Percentiles rank a stretch among this genome's conserved stretches.
phyloP scores from a whole-genome alignment of 176 grass and related monocot genomes.

The Chloris gayana region DNA sequence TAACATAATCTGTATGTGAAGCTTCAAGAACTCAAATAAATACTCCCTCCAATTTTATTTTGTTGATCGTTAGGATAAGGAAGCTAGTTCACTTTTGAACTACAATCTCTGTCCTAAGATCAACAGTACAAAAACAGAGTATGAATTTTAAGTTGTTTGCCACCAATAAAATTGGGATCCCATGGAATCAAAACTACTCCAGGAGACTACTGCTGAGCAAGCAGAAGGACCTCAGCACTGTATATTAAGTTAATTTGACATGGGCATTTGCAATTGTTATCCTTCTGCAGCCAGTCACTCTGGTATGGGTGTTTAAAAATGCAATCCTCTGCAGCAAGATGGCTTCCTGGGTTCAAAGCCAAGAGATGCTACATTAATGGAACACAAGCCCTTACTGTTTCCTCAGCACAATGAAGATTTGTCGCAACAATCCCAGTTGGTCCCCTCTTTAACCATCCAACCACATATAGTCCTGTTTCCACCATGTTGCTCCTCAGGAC shows the following conservation, averaged over 20 bases:
- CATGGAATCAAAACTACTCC: conserved; percentile 4
- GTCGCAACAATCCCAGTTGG: conserved; percentile 85
- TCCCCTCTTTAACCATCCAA: conserved; percentile 98
- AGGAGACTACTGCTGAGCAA: background rate
- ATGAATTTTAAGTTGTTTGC: background rate
- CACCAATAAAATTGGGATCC: background rate
- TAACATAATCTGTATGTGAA: background rate
- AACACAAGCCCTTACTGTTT: conserved; percentile 68
- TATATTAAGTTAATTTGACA: background rate
- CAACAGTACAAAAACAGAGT: too few relatives aligned
- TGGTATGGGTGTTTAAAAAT: background rate
- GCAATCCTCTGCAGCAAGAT: background rate
- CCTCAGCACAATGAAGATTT: conserved; percentile 88
- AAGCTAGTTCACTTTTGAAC: too few relatives aligned
- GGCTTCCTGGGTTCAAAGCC: background rate
- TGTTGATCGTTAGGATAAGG: too few relatives aligned
- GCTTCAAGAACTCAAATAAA: background rate
- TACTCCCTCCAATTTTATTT: too few relatives aligned
- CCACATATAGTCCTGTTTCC: conserved; percentile 73
- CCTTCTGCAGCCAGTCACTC: background rate
- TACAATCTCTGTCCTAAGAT: too few relatives aligned
- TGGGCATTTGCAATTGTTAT: background rate
- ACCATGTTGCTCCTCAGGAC: conserved; percentile 55
- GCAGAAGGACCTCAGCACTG: background rate
- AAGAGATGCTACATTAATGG: background rate